Base-by-base conservation (phyloP, 768 basidiomycete species). In the Vararia minispora region DNA sequence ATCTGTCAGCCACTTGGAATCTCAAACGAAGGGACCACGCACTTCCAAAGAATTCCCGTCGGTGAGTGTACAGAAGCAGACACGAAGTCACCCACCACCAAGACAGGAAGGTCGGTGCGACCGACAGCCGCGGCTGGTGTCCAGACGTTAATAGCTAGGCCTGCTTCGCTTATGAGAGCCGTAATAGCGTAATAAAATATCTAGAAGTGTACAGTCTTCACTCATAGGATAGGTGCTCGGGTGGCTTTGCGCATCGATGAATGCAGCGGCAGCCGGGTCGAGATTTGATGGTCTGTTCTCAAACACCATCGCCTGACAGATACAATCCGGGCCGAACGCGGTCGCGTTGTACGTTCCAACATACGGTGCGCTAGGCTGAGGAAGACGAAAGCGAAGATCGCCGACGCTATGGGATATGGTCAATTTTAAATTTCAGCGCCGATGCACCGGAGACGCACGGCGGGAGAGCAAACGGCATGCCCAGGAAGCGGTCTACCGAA, bases 141-240 rank as follows among this genome's bases (percentile, higher is more conserved):
- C 11, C 49, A 33, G 4, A 53, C 42, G 18, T 49, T 53, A 16
- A 53, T 8, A 28, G 46, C 50, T 8, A 53, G 39, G 29, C 45
- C 45, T 46, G 18, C 5, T 14, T 1, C 10, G 4, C 7, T 24
- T 3, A 3, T 13, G 17, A 13, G 33, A 8, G 3, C 8, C n/a
- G n/a, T n/a, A 2, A 13, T 22, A 2, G n/a, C n/a, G n/a, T n/a
- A n/a, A n/a, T 17, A 9, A 6, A 11, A 31, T 1, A 20, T 13
- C 12, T 8, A 28, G 6, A 13, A 13, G 6, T 14, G n/a, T 3
- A 45, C 44, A 45, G 16, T 45, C 37, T 27, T 45, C 44, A 37
- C 44, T 41, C 28, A 37, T 2, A 39, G 33, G 8, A 42, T 29
- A 4, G 13, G 22, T 5, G 39, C 22, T 6, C 14, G 22, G 2